Evolutionary conservation across 73 alveolate genomes (phyloP).

Genomic region (Blepharisma stoltei): DNA sequence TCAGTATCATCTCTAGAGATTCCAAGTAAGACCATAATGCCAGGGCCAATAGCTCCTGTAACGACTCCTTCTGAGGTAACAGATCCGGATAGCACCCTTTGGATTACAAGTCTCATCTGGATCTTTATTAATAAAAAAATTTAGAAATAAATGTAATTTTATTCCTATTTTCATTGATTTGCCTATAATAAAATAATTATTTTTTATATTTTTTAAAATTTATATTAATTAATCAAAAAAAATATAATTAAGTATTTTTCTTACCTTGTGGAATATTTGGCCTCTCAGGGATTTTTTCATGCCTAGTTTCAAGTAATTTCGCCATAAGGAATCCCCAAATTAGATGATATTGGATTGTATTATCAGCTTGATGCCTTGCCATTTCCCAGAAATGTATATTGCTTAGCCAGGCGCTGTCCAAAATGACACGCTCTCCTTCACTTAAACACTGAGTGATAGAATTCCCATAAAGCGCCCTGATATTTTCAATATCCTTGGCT

Average conservation of each 20-base stretch:
- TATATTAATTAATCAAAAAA: no score
- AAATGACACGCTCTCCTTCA: not conserved
- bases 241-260: no score
- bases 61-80: slow-evolving; percentile 61
- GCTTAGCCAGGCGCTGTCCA: not conserved
- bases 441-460: no score
- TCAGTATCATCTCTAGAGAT: slow-evolving; percentile 69
- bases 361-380: slow-evolving; percentile 21
- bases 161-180: no score
- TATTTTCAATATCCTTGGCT: no score
- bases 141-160: not conserved
- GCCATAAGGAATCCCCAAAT: slow-evolving; percentile 21
- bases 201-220: no score
- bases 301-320: not conserved
- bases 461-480: no score
- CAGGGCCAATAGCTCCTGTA: slow-evolving; percentile 81
- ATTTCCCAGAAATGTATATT: not conserved
- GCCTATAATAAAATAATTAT: no score
- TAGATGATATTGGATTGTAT: not conserved
- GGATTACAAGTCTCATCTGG: slow-evolving; percentile 76
- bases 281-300: no score
- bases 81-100: slow-evolving; percentile 76
- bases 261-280: no score
- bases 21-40: slow-evolving; percentile 82
- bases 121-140: not conserved